A percentile compares a stretch with the other conserved stretches of the same genome.
These are phyloP conservation scores for Colletotrichum eleusines DNA, from an alignment of 2,329 filamentous ascomycete species.

Conservation along the genomic window DNA sequence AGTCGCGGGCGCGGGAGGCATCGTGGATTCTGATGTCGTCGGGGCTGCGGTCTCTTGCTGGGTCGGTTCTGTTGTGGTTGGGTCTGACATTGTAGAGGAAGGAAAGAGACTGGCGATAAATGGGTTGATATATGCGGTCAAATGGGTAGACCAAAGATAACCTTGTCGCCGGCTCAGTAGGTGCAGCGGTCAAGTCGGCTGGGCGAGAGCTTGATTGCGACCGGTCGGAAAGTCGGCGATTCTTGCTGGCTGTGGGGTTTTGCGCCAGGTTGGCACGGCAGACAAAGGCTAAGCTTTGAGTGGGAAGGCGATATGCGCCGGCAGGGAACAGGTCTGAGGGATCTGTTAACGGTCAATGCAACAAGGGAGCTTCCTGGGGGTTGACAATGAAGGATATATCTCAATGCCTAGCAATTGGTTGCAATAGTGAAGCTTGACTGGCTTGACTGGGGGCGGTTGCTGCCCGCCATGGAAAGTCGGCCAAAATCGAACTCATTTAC, in stretches of 20 bases:
- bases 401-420: slow-evolving; percentile 2
- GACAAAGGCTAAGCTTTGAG: slow-evolving; percentile 5
- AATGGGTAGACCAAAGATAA: neutral
- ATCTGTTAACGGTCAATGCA: neutral
- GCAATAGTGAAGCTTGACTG: neutral
- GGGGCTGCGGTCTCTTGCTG: slow-evolving; percentile 40
- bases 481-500: slow-evolving; percentile 23
- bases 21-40: slow-evolving; percentile 30
- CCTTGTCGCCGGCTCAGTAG: slow-evolving; percentile 1
- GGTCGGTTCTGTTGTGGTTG: slow-evolving; percentile 21
- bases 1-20: slow-evolving; percentile 14
- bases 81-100: slow-evolving; percentile 33
- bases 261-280: neutral
- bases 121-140: neutral
- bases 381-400: too few relatives aligned
- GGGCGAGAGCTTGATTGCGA: slow-evolving; percentile 9
- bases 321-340: neutral
- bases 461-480: neutral
- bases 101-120: neutral
- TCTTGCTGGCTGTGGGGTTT: slow-evolving; percentile 17
- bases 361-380: neutral
- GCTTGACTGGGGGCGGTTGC: neutral
- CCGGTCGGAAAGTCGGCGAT: neutral
- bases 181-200: neutral
- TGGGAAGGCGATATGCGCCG: neutral